Conservation (phyloP, 768 basidiomycete genomes). For the Calvatia gigantea region DNA sequence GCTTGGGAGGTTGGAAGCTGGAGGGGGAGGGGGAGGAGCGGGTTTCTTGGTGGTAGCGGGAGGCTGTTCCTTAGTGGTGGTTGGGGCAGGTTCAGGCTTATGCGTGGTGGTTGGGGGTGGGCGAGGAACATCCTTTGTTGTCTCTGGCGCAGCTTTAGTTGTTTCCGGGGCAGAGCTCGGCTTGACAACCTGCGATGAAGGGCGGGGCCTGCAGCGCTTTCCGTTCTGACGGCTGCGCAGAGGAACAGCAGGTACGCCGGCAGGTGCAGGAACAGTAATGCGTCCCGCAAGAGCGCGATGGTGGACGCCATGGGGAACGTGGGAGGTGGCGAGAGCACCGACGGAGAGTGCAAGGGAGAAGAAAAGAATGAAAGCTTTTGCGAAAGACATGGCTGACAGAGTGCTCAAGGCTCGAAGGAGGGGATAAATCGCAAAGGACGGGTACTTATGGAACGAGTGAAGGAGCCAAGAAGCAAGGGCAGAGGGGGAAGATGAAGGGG, state of each 20-base stretch:
- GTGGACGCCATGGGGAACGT: constrained; percentile 34
- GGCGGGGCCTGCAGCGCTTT: constrained; percentile 35
- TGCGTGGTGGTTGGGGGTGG: background rate
- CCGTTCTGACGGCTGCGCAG: constrained; percentile 27
- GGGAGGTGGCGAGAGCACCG: constrained; percentile 37
- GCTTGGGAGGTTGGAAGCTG: constrained; percentile 25
- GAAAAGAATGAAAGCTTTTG: constrained; percentile 40
- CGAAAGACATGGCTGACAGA: constrained; percentile 33
- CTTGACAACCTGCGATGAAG: constrained; percentile 17
- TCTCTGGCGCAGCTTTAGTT: constrained; percentile 18
- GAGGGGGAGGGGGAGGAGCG: constrained; percentile 2
- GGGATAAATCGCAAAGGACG: constrained; percentile 5
- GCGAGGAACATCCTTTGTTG: constrained; percentile 19
- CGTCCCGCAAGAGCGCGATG: constrained; percentile 43
- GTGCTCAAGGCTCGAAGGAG: constrained; percentile 6
- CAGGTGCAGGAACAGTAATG: constrained; percentile 29
- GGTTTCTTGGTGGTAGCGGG: constrained; percentile 13
- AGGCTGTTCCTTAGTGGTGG: constrained; percentile 1
- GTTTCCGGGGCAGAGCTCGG: constrained; percentile 17
- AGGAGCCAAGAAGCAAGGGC: background rate
- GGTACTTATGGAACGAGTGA: constrained; percentile 7
- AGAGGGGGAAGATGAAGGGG: background rate
- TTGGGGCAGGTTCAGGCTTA: constrained; percentile 13
- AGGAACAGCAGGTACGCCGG: constrained; percentile 18
- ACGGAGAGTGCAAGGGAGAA: constrained; percentile 37